Evolutionary conservation across 345 rosid genomes (phyloP).

Genomic region (Linum tenue): DNA sequence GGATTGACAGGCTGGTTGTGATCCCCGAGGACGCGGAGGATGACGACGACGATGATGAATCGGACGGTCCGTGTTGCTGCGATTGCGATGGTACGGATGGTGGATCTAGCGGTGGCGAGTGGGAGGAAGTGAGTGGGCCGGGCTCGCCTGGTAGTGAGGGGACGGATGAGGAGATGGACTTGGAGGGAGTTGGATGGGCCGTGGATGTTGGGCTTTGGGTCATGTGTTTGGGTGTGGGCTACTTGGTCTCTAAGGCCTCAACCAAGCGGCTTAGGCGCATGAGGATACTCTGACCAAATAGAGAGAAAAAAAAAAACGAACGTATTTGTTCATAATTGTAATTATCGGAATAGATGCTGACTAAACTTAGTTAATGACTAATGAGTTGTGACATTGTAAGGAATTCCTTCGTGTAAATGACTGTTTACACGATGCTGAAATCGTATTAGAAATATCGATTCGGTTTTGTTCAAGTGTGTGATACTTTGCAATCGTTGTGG

Average conservation of each 20-base stretch:
- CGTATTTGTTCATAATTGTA: no score
- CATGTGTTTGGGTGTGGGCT: conserved; percentile 69
- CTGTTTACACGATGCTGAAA: no score
- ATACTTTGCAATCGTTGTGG: no score
- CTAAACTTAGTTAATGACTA: no score
- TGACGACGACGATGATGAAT: conserved; percentile 12
- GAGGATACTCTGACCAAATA: conserved; percentile 18
- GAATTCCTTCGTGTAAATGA: no score
- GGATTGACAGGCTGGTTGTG: conserved; percentile 39
- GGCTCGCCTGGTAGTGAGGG: conserved; percentile 7
- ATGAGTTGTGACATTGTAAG: no score
- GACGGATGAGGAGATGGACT: conserved; percentile 31
- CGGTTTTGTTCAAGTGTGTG: no score
- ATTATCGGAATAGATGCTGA: no score
- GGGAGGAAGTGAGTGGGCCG: conserved; percentile 15
- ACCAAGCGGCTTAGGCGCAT: conserved; percentile 38
- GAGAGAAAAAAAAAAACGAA: no score
- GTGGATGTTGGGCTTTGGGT: conserved; percentile 82
- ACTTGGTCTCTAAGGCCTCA: conserved; percentile 56
- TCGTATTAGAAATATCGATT: no score
- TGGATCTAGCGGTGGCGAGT: conserved; percentile 16
- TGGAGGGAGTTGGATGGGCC: conserved; percentile 63
- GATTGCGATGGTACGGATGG: conserved; percentile 19
- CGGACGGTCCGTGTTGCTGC: conserved; percentile 28
- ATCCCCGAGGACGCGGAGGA: conserved; percentile 66